These are phyloP conservation scores for Chondrostereum purpureum DNA, from an alignment of 1,284 basidiomycete species.

Conservation along the genomic window DNA sequence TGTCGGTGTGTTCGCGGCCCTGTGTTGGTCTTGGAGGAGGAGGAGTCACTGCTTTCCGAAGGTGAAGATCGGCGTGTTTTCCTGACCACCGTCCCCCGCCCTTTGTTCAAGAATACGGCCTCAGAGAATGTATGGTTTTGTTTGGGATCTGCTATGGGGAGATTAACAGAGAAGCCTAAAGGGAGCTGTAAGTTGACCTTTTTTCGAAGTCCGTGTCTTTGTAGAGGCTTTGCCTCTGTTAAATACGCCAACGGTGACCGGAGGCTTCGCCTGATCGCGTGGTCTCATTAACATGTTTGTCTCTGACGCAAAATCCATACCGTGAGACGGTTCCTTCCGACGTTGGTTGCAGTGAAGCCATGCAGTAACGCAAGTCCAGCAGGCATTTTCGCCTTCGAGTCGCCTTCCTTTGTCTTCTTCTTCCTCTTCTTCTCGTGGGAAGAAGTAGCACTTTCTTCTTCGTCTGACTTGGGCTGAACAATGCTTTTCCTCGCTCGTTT, in stretches of 20 bases:
- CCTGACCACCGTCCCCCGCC: no score
- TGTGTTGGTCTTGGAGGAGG: no score
- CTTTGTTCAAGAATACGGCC: conserved; percentile 39
- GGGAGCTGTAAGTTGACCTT: no score
- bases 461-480: conserved; percentile 26
- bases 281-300: no score
- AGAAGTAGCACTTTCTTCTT: conserved; percentile 5
- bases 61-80: no score
- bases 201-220: conserved; percentile 26
- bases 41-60: no score
- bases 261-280: conserved; percentile 34
- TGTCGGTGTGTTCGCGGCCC: no score
- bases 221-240: conserved; percentile 63
- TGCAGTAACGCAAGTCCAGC: conserved; percentile 66
- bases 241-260: conserved; percentile 53
- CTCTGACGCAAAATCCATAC: conserved; percentile 30
- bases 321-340: conserved; percentile 65
- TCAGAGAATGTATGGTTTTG: no score
- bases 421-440: conserved; percentile 14
- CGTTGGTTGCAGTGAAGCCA: conserved; percentile 64
- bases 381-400: conserved; percentile 32
- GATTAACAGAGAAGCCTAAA: no score
- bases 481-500: conserved; percentile 49
- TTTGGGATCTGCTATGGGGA: no score
- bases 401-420: conserved; percentile 18